Evolutionary conservation across 805 yeast species (phyloP).

Genomic region (Sugiyamaella smithiae): DNA sequence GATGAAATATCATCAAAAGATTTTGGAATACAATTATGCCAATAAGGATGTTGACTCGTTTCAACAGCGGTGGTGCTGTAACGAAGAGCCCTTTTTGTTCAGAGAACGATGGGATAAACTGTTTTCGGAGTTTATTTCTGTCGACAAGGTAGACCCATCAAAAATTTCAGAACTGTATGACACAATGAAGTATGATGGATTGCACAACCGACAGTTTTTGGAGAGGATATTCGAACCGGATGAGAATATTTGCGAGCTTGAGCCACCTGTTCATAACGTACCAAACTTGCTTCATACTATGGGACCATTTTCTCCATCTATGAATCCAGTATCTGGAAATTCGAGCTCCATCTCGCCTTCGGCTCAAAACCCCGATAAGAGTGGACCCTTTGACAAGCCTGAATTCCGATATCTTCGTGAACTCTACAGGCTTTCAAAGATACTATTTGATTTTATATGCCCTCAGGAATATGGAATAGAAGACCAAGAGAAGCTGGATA

Average conservation of each 20-base stretch:
- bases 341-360: conserved; percentile 21
- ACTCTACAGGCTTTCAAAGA: conserved; percentile 84
- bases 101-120: conserved; percentile 97
- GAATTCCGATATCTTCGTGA: conserved; percentile 81
- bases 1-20: conserved; percentile 84
- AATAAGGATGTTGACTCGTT: conserved; percentile 61
- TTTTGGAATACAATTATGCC: conserved; percentile 78
- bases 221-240: conserved; percentile 75
- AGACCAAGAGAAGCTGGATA: conserved; percentile 91
- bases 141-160: conserved; percentile 96
- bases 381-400: conserved; percentile 65
- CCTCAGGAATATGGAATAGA: conserved; percentile 99
- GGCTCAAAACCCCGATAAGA: conserved; percentile 32
- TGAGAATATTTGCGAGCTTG: conserved; percentile 34
- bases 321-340: conserved; percentile 26
- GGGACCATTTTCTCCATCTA: conserved; percentile 16
- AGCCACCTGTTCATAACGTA: conserved; percentile 25
- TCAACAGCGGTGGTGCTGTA: conserved; percentile 92
- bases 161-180: conserved; percentile 95
- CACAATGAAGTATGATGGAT: conserved; percentile 97
- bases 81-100: conserved; percentile 87
- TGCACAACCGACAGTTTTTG: conserved; percentile 88
- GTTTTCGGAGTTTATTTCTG: conserved; percentile 84
- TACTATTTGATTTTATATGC: conserved; percentile 92
- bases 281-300: conserved; percentile 20